Base-by-base conservation (phyloP, 2,329 filamentous ascomycete species). In the Fusarium secorum region DNA sequence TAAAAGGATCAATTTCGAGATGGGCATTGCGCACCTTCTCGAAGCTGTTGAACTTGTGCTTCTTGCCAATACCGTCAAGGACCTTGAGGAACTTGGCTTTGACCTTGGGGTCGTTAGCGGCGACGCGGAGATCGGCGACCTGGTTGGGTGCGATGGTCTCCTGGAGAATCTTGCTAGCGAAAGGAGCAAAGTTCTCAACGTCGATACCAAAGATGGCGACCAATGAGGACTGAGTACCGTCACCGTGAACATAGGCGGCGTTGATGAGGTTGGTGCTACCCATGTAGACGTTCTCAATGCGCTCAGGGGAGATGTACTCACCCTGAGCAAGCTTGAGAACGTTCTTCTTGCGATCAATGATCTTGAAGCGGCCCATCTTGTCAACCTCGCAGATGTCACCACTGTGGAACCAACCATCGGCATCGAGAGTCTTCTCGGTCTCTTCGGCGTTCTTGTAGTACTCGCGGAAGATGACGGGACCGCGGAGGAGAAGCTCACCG, bases 311-410 rank as follows among this genome's bases (percentile, higher is more conserved):
- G 77, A 99, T 94, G 83, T 99, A 99, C 84, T 99, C 96, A 80
- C 96, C 96, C 82, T 99, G 96, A 0, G 95, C 91, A 60, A 99
- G 89, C 87, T 99, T 99, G 79, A 99, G 89, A n/a, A 99, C 93
- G 82, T 98, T 98, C 91, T 99, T 99, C 83, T 94, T 91, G 76
- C 96, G 94, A 82, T 99, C 96, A 76, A 99, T 91, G 81, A 99
- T 97, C 81, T 89, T 90, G 85, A 98, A 91, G 66, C 95, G 93
- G 68, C 96, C 96, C 78, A 93, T 82, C 73, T 90, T 90, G 81
- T 99, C 96, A 28, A 99, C 86, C 71, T 90, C 88, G 77, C 90
- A 93, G 72, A 99, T 95, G 77, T 99, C 96, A 60, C 96, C 96
- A 1, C 94, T 98, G 79, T 93, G 92, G 88, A 99, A 98, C 96